Evolutionary conservation across 768 basidiomycete genomes (phyloP), one percentile per base, ranked within the genome.

Genomic region (Chlorophyllum brunneum): DNA sequence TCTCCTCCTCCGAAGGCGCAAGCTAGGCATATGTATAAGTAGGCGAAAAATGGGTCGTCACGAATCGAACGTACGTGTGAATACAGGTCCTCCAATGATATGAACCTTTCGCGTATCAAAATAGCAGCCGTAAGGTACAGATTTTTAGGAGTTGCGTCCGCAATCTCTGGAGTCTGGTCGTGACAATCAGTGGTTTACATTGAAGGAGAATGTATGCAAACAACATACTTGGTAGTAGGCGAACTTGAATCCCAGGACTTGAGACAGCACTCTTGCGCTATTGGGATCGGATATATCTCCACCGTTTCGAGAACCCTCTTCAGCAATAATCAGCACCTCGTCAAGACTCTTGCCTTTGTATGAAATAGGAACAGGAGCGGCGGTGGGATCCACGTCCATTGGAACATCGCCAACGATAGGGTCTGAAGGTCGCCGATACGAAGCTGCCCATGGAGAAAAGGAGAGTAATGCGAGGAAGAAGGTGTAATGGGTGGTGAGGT

Each of bases 181-280:
- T n/a, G n/a, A n/a, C n/a, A 60, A 50, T 40, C 54, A 44, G 61
- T 58, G 59, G 30, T 31, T 43, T 34, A 48, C 39, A 51, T 16
- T 38, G 34, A 34, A 18, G 15, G 20, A 11, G 9, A 18, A 30
- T 33, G 39, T 30, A 45, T 16, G 50, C 68, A 46, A 44, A 81
- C 24, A 39, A 60, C 78, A 42, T 57, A 93, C 95, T 71, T 95
- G 87, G 67, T 95, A 95, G 65, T 86, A 85, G 7, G 80, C 78
- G 61, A 97, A 95, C 68, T 99, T 99, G 79, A 98, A 98, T n/a
- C 97, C 97, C 18, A 99, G 73, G 5, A 98, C 89, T 70, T 99
- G 94, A 11, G 92, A 86, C 51, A 91, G 70, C 18, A 91, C 86
- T 45, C 81, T 77, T 22, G 84, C 74, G 45, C 80, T 73, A 23